A percentile compares a stretch with the other conserved stretches of the same genome.
phyloP scores from a whole-genome alignment of 1,284 basidiomycete species.

The Flammula alnicola region DNA sequence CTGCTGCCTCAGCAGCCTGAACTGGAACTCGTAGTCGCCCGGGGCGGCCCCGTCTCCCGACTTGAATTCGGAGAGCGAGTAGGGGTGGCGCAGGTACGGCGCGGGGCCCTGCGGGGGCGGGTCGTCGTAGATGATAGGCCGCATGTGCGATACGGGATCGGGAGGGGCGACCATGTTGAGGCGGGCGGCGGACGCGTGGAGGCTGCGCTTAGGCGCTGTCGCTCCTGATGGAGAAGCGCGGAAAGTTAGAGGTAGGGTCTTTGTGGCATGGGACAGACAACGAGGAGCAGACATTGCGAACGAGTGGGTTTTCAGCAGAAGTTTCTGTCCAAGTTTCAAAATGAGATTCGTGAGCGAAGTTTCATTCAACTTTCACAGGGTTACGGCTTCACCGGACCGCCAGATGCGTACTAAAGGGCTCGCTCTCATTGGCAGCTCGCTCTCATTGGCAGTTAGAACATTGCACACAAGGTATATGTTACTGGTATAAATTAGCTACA shows the following conservation, averaged over 20 bases:
- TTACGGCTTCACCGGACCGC: not conserved
- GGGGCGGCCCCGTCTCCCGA: constrained; percentile 27
- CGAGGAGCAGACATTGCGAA: not conserved
- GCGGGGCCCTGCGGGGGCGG: constrained; percentile 38
- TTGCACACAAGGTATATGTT: too few species aligned
- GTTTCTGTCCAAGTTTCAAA: not conserved
- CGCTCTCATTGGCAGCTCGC: too few species aligned
- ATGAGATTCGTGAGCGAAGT: too few species aligned
- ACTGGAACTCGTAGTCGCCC: constrained; percentile 61
- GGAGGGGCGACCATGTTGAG: constrained; percentile 69
- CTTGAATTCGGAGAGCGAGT: constrained; percentile 73
- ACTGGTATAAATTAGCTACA: too few species aligned
- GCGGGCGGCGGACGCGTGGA: constrained; percentile 45
- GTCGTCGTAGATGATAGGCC: constrained; percentile 76
- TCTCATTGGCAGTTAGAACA: not conserved
- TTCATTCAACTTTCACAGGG: not conserved
- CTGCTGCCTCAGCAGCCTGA: constrained; percentile 68
- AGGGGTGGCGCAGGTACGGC: constrained; percentile 57
- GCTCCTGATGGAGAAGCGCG: not conserved
- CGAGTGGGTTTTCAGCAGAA: not conserved
- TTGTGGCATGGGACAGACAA: not conserved
- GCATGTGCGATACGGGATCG: constrained; percentile 76
- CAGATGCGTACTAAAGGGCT: too few species aligned
- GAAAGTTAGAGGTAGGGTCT: too few species aligned
- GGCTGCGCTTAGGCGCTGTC: constrained; percentile 11